These are phyloP conservation scores for Venturia asperata DNA, from an alignment of 2,329 filamentous ascomycete species.

Conservation along the genomic window DNA sequence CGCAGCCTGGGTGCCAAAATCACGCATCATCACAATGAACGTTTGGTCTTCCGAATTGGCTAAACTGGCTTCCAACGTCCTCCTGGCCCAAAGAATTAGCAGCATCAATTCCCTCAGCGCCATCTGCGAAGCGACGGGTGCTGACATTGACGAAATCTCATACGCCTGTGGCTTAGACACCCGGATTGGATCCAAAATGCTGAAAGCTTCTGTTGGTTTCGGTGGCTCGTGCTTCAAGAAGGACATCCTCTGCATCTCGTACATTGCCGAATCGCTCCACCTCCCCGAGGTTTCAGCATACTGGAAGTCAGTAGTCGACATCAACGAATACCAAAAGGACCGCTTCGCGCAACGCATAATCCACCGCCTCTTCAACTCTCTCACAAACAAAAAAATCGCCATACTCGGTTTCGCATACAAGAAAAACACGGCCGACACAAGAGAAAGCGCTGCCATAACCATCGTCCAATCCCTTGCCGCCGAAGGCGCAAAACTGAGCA, in stretches of 20 bases:
- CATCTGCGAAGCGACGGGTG: constrained; percentile 67
- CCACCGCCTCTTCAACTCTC: constrained; percentile 59
- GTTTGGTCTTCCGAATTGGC: constrained; percentile 70
- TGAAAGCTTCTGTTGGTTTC: constrained; percentile 71
- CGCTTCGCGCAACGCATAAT: constrained; percentile 62
- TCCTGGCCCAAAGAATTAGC: constrained; percentile 71
- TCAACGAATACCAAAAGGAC: constrained; percentile 67
- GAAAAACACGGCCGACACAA: constrained; percentile 67
- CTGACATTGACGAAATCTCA: constrained; percentile 64
- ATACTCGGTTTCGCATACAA: constrained; percentile 73
- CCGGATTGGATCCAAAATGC: constrained; percentile 61
- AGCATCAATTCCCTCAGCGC: constrained; percentile 76
- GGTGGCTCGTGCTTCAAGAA: constrained; percentile 77
- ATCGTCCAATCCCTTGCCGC: constrained; percentile 59
- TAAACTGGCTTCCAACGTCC: constrained; percentile 70
- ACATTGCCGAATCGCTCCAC: constrained; percentile 62
- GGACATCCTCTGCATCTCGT: constrained; percentile 67
- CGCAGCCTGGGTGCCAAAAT: constrained; percentile 59
- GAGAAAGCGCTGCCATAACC: constrained; percentile 62
- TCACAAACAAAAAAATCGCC: constrained; percentile 61
- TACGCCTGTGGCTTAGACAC: constrained; percentile 60
- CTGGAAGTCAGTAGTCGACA: constrained; percentile 64
- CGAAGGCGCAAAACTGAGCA: constrained; percentile 57
- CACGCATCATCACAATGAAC: constrained; percentile 63
- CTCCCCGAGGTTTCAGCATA: constrained; percentile 65